A percentile compares a stretch with the other conserved stretches of the same genome.
Evolutionary conservation across 495 filamentous ascomycete genomes (phyloP).

Genomic region (Penicillium nucicola): DNA sequence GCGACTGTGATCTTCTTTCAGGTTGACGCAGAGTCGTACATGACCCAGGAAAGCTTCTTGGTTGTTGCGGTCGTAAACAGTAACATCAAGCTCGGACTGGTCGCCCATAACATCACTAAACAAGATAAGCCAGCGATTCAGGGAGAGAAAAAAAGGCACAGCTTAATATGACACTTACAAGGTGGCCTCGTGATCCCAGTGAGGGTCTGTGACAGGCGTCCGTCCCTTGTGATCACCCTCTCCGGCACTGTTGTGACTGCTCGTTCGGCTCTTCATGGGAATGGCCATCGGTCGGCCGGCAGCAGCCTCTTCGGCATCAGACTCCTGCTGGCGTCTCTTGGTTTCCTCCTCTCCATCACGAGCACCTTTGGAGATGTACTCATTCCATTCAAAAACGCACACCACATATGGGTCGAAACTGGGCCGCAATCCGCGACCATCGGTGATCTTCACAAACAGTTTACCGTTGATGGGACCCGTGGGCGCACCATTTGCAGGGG

Average conservation of each 20-base stretch:
- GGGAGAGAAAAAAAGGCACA: background rate
- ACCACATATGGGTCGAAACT: constrained; percentile 92
- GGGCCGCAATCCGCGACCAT: constrained; percentile 75
- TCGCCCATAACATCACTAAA: constrained; percentile 91
- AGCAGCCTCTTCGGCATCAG: constrained; percentile 57
- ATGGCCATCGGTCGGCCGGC: constrained; percentile 85
- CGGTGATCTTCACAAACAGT: constrained; percentile 79
- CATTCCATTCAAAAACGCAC: constrained; percentile 93
- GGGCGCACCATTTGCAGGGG: constrained; percentile 48
- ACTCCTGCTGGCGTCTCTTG: constrained; percentile 47
- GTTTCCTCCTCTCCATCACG: constrained; percentile 54
- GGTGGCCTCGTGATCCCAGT: constrained; percentile 91
- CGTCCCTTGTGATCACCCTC: constrained; percentile 68
- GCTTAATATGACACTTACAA: constrained; percentile 65
- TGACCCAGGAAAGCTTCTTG: constrained; percentile 92
- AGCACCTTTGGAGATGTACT: constrained; percentile 88
- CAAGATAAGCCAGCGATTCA: constrained; percentile 13
- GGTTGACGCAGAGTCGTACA: constrained; percentile 68
- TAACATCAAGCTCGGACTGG: constrained; percentile 87
- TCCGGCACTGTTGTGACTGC: constrained; percentile 80
- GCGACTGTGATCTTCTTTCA: constrained; percentile 63
- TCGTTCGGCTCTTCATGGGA: constrained; percentile 91
- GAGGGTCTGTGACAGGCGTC: constrained; percentile 76
- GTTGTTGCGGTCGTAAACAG: constrained; percentile 83
- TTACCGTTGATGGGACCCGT: constrained; percentile 84